Conservation (phyloP, 192 early-diverging fungal species). For the Coemansia sp. region DNA sequence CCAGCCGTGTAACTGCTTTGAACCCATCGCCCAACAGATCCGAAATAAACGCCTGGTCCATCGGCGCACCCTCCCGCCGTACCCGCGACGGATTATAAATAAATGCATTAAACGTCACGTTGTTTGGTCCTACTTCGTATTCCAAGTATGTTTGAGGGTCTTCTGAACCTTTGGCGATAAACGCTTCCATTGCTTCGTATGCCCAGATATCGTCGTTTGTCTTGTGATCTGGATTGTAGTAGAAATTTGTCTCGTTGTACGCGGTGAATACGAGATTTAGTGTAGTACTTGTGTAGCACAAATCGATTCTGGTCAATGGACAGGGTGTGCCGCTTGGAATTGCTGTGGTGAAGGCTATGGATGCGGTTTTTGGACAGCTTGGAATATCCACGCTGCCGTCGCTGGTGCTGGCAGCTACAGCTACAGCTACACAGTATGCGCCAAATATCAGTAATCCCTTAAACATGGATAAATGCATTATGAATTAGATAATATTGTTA, state of each 20-base stretch:
- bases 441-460: neutral
- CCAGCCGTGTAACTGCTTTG: conserved; percentile 23
- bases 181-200: conserved; percentile 52
- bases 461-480: neutral
- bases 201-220: conserved; percentile 54
- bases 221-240: conserved; percentile 36
- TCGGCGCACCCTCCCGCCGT: conserved; percentile 34
- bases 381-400: conserved; percentile 17
- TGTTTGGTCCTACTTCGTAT: conserved; percentile 49
- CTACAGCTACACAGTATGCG: neutral
- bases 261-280: conserved; percentile 46
- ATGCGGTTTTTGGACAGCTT: conserved; percentile 23
- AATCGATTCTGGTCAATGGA: conserved; percentile 32
- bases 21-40: conserved; percentile 51
- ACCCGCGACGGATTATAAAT: conserved; percentile 46
- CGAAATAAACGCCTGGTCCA: conserved; percentile 40
- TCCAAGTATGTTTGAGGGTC: conserved; percentile 52
- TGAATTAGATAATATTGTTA: neutral
- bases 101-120: conserved; percentile 51
- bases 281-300: conserved; percentile 43
- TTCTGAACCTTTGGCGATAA: conserved; percentile 43
- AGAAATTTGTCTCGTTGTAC: conserved; percentile 35
- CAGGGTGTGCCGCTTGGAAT: conserved; percentile 34
- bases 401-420: neutral
- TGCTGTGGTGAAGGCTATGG: conserved; percentile 26